Conservation (phyloP, 805 yeast genomes). For the Ogataea methylovora region DNA sequence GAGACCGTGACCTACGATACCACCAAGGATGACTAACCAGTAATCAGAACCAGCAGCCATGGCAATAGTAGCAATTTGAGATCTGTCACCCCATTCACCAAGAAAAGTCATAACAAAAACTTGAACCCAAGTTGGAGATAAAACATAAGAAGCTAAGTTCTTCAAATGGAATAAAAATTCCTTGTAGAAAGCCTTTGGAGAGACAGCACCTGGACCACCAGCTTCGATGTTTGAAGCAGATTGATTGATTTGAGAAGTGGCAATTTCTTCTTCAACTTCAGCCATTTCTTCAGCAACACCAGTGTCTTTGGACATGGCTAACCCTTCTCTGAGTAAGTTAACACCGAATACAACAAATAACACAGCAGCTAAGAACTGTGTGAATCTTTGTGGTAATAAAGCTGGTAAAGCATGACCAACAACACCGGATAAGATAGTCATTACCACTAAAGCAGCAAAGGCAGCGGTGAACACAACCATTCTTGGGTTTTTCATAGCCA, state of each 20-base stretch:
- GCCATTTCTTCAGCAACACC: conserved; percentile 95
- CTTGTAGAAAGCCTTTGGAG: conserved; percentile 1
- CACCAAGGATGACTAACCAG: conserved; percentile 84
- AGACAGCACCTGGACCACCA: conserved; percentile 26
- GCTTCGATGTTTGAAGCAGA: conserved; percentile 52
- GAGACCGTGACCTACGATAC: conserved; percentile 78
- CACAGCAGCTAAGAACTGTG: conserved; percentile 75
- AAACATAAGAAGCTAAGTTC: conserved; percentile 51
- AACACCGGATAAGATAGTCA: conserved; percentile 87
- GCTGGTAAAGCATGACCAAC: conserved; percentile 90
- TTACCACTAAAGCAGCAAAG: conserved; percentile 72
- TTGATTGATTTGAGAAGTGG: conserved; percentile 46
- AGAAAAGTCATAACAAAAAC: conserved; percentile 92
- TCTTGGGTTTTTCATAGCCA: conserved; percentile 94
- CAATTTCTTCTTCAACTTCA: conserved; percentile 93
- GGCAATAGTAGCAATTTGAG: conserved; percentile 96
- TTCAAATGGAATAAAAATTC: conserved; percentile 28
- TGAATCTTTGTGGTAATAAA: conserved; percentile 68
- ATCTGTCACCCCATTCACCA: conserved; percentile 99
- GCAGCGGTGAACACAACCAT: conserved; percentile 84
- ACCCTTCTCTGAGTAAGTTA: conserved; percentile 72
- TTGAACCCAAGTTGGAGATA: conserved; percentile 90
- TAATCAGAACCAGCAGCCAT: conserved; percentile 97
- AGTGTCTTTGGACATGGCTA: conserved; percentile 66
- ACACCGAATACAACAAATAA: conserved; percentile 80